Evolutionary conservation across 1,284 basidiomycete genomes (phyloP), one percentile per base, ranked within the genome.

Genomic region (Ceratobasidium sp.): DNA sequence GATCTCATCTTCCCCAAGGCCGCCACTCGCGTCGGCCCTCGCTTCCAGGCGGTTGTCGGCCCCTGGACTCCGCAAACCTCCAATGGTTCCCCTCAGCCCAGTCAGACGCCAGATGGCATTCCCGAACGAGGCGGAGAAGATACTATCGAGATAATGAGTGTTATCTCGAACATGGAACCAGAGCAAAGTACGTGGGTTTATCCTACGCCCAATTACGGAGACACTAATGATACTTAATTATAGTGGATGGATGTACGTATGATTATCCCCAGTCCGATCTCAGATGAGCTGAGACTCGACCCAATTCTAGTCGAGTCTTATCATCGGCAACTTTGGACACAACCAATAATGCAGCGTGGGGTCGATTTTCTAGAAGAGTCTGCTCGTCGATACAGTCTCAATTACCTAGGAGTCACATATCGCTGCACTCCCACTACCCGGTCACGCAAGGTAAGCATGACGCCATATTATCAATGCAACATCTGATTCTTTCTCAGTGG

Each of bases 1-100:
- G 97, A 98, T 85, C 90, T 95, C 75, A 97, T 98, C 82, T 98
- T 96, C 84, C 96, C 96, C 76, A 91, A 95, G 64, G 91, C 94
- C 7, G 93, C 94, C 1, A 96, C 94, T 17, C 91, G 97, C 20
- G 88, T 95, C 31, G 96, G 96, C 3, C 88, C 91, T 66, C 96
- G 94, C 82, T 98, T 90, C 82, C 97, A 98, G 82, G 93, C 69
- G 1, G 69, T 74, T 2, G 69, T 74, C n/a, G 58, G 69, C 20
- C 42, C 67, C 39, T 51, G 66, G 75, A 26, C 23, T 1, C 20
- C 66, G 6, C 63, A 45, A 7, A 54, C 28, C 20, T 5, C 67
- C 39, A 51, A 33, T 39, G n/a, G 31, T 33, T 60, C 33, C 33
- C 37, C 71, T n/a, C 58, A 76, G 17, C 60, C 73, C 17, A 75